These are phyloP conservation scores for Rhodotorula mucilaginosa DNA, from an alignment of 1,284 basidiomycete genomes.

Conservation along the genomic window DNA sequence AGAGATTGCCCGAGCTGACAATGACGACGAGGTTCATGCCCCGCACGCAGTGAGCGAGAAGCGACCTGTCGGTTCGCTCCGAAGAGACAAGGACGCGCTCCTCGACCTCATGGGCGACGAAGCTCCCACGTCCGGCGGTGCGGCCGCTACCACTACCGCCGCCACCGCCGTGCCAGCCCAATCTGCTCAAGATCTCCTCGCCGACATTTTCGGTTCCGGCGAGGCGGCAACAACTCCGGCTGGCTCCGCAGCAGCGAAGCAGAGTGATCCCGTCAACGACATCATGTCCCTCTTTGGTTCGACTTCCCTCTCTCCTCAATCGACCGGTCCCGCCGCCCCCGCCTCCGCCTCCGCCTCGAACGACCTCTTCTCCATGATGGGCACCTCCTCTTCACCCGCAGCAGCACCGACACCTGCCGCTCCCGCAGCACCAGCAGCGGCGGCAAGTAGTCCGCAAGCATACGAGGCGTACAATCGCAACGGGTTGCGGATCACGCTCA, in stretches of 20 bases:
- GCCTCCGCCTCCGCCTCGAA: conserved; percentile 19
- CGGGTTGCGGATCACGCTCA: conserved; percentile 81
- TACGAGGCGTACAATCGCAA: conserved; percentile 86
- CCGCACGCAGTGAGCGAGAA: conserved; percentile 73
- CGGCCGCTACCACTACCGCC: conserved; percentile 48
- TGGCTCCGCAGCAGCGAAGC: background rate
- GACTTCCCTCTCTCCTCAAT: conserved; percentile 34
- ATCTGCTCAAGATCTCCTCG: conserved; percentile 83
- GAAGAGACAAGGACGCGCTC: conserved; percentile 67
- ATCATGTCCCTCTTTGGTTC: conserved; percentile 83
- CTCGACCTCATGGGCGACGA: conserved; percentile 74
- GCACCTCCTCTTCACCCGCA: conserved; percentile 40
- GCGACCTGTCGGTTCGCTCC: conserved; percentile 85
- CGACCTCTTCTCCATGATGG: conserved; percentile 46
- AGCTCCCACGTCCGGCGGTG: conserved; percentile 17
- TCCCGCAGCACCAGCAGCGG: conserved; percentile 51
- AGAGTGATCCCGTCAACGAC: conserved; percentile 67
- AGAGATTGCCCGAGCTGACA: too few relatives aligned
- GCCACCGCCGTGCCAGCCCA: conserved; percentile 53
- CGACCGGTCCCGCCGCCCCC: conserved; percentile 26
- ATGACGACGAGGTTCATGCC: background rate
- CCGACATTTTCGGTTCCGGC: conserved; percentile 80
- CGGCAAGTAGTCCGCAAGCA: conserved; percentile 55
- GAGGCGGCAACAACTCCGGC: conserved; percentile 49
- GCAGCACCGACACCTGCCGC: conserved; percentile 43